These are phyloP conservation scores for Yamadazyma aaseri DNA, from an alignment of 1,139 yeast genomes.

Conservation along the genomic window DNA sequence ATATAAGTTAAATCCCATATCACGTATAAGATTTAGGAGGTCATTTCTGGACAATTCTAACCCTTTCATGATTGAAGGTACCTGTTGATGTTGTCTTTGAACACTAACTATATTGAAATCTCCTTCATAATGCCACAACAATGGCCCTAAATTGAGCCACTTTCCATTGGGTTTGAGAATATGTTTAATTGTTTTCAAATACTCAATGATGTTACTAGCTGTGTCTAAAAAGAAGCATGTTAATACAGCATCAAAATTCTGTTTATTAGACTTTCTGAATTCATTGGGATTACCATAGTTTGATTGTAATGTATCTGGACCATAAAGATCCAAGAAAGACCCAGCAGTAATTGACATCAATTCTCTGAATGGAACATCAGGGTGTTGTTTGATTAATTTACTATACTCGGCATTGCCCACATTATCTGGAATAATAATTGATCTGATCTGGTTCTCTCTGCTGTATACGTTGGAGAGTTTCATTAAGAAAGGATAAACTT, in stretches of 20 bases:
- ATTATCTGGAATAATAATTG: conserved; percentile 54
- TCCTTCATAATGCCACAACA: conserved; percentile 82
- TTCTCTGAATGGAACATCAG: conserved; percentile 46
- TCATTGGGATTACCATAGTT: conserved; percentile 26
- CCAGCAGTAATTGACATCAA: conserved; percentile 80
- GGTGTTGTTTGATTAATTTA: conserved; percentile 28
- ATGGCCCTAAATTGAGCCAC: conserved; percentile 87
- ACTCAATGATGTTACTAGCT: conserved; percentile 68
- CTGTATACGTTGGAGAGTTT: conserved; percentile 47
- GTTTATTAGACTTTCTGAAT: conserved; percentile 41
- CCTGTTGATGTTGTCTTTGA: conserved; percentile 24
- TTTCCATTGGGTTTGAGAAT: conserved; percentile 54
- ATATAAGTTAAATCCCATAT: conserved; percentile 55
- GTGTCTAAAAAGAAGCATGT: conserved; percentile 85
- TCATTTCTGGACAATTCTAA: conserved; percentile 67
- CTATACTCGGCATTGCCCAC: conserved; percentile 30
- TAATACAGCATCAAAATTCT: conserved; percentile 52
- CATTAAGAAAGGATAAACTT: conserved; percentile 56
- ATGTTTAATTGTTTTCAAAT: conserved; percentile 56
- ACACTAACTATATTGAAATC: conserved; percentile 25
- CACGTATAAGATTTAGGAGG: conserved; percentile 45
- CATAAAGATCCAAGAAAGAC: conserved; percentile 74
- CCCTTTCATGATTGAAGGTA: conserved; percentile 47
- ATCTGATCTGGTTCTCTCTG: conserved; percentile 45
- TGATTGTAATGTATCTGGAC: conserved; percentile 31